Evolutionary conservation across 495 filamentous ascomycete genomes (phyloP), one percentile per base, ranked within the genome.

Genomic region (Ascobolus immersus): DNA sequence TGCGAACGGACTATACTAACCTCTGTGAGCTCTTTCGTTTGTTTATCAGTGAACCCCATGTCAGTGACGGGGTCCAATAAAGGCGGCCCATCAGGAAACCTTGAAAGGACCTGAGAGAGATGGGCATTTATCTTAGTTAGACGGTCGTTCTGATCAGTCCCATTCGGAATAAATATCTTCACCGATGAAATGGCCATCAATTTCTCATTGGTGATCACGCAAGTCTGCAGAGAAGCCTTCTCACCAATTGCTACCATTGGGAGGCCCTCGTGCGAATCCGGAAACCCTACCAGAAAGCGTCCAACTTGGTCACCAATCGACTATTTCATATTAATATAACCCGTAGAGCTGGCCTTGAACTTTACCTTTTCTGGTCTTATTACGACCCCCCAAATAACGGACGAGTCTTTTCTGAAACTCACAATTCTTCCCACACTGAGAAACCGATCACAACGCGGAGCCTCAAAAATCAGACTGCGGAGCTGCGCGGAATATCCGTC

Each of bases 11-110:
- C 13, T 15, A 10, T 26, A 50, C 63, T 47, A 56, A 71, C 69
- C 42, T 84, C 67, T 8, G 93, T 68, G 3, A 86, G 64, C 45
- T 78, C 77, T 60, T 90, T 93, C 57, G 94, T 94, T 0, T 67
- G 69, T 4, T 86, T 77, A 49, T 94, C 86, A 11, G 59, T 71
- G 49, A 96, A 93, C 10, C 63, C 58, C 86, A 94, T 93, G 45
- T 89, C 76, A 47, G 94, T 81, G 33, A 96, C 69, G 0, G 86
- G 89, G 49, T 96, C 86, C 19, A 94, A 51, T 5, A 80, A 52
- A 9, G 86, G 69, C 33, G 94, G 54, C 2, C 86, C 86, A 51
- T 94, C 89, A n/a, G 78, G 76, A 55, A 96, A 92, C 22, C 89
- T 70, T 39, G 62, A 65, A 42, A 71, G 60, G 4, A 84, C 68